Percentiles rank a stretch among this genome's conserved stretches.
These are phyloP conservation scores for Tetradesmus obliquus DNA, from an alignment of 139 green algal genomes.

Conservation along the genomic window DNA sequence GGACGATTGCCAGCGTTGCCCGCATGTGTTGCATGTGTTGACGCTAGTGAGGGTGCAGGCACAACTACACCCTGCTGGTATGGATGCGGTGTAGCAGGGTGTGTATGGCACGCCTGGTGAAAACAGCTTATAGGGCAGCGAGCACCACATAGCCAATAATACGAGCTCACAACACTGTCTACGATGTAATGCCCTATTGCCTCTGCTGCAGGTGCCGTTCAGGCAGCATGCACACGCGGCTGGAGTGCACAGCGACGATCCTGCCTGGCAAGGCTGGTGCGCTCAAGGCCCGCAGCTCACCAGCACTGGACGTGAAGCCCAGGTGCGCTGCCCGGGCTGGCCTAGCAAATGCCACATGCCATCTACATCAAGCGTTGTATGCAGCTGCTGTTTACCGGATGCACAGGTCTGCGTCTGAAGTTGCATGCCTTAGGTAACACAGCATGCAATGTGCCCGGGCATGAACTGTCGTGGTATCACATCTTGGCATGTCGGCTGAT, in stretches of 20 bases:
- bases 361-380: neutral
- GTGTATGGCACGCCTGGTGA: too few species aligned
- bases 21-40: too few species aligned
- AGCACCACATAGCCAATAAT: too few species aligned
- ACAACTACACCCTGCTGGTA: neutral
- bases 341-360: neutral
- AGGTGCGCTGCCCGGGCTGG: neutral
- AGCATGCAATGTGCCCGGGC: too few species aligned
- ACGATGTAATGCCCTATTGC: neutral
- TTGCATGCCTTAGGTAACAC: too few species aligned
- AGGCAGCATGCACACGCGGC: neutral
- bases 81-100: too few species aligned
- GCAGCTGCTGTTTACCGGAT: neutral
- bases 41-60: too few species aligned
- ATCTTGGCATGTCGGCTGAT: neutral
- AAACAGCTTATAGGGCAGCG: too few species aligned
- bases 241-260: slow-evolving; percentile 33
- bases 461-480: too few species aligned
- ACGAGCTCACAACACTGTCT: neutral
- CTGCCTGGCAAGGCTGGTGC: neutral
- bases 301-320: neutral
- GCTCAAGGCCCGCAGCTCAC: neutral
- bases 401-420: too few species aligned
- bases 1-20: neutral
- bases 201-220: neutral